phyloP scores from a whole-genome alignment of 306 rosid genomes.

The Dalbergia cultrata region DNA sequence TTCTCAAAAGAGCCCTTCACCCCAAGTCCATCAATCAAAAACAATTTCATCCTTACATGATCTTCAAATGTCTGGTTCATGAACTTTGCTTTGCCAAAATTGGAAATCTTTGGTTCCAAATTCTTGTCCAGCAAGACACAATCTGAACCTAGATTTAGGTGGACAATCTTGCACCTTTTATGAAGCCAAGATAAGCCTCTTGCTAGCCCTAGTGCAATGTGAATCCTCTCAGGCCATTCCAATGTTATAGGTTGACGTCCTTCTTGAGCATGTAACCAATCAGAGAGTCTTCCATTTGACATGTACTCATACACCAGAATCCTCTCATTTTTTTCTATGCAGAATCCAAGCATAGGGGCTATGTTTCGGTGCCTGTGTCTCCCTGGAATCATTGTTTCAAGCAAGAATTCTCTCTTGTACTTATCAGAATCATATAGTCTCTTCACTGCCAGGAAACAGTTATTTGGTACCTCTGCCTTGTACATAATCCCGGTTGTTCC shows the following conservation, averaged over 20 bases:
- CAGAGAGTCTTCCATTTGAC: slow-evolving; percentile 50
- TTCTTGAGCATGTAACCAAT: slow-evolving; percentile 39
- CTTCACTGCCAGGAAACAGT: slow-evolving; percentile 46
- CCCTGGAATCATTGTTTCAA: slow-evolving; percentile 42
- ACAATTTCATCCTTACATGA: slow-evolving; percentile 20
- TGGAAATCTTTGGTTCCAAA: slow-evolving; percentile 54
- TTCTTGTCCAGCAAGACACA: slow-evolving; percentile 50
- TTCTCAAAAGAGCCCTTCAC: slow-evolving; percentile 30
- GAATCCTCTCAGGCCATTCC: slow-evolving; percentile 46
- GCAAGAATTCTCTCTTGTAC: slow-evolving; percentile 41
- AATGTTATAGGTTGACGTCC: background rate
- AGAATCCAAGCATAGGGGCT: slow-evolving; percentile 44
- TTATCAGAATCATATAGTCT: slow-evolving; percentile 41
- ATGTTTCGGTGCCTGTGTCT: slow-evolving; percentile 45
- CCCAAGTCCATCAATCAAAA: slow-evolving; percentile 20
- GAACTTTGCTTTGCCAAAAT: slow-evolving; percentile 46
- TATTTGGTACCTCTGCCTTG: slow-evolving; percentile 43
- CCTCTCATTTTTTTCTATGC: slow-evolving; percentile 40
- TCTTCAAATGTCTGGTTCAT: background rate
- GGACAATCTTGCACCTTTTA: slow-evolving; percentile 37
- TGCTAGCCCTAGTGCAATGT: slow-evolving; percentile 54
- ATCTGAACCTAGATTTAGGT: slow-evolving; percentile 45
- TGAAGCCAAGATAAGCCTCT: slow-evolving; percentile 58
- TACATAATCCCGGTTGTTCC: slow-evolving; percentile 57
- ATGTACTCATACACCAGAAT: slow-evolving; percentile 45